Conservation (phyloP, 306 rosid genomes). For the Citrullus amarus region DNA sequence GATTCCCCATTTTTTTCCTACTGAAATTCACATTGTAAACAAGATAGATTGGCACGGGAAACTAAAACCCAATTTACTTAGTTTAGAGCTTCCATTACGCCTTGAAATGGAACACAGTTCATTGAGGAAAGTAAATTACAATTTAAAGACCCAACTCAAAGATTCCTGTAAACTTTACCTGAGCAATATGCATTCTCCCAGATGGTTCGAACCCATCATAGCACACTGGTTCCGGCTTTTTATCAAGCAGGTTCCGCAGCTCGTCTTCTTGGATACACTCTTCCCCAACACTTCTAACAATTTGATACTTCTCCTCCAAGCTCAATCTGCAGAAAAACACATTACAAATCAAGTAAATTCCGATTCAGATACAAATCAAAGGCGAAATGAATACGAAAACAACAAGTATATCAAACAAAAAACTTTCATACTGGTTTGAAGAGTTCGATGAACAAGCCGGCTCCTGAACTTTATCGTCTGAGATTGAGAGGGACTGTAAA, state of each 20-base stretch:
- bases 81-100: background rate
- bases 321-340: constrained; percentile 23
- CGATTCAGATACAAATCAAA: background rate
- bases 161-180: constrained; percentile 25
- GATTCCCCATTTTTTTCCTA: background rate
- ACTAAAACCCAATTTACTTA: background rate
- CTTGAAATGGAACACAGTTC: background rate
- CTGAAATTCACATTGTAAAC: background rate
- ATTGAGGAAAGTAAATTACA: background rate
- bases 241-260: constrained; percentile 46
- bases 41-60: background rate
- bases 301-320: constrained; percentile 37
- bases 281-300: constrained; percentile 67
- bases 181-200: constrained; percentile 95
- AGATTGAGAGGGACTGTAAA: constrained; percentile 28
- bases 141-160: background rate
- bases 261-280: constrained; percentile 87
- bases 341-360: background rate
- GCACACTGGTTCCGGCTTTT: constrained; percentile 65
- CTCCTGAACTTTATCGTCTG: constrained; percentile 7
- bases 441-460: constrained; percentile 19
- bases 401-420: background rate
- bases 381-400: background rate
- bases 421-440: constrained; percentile 17
- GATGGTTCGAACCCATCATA: constrained; percentile 93